Base-by-base conservation (phyloP, 371 early-diverging fungal genomes). In the Apophysomyces ossiformis region DNA sequence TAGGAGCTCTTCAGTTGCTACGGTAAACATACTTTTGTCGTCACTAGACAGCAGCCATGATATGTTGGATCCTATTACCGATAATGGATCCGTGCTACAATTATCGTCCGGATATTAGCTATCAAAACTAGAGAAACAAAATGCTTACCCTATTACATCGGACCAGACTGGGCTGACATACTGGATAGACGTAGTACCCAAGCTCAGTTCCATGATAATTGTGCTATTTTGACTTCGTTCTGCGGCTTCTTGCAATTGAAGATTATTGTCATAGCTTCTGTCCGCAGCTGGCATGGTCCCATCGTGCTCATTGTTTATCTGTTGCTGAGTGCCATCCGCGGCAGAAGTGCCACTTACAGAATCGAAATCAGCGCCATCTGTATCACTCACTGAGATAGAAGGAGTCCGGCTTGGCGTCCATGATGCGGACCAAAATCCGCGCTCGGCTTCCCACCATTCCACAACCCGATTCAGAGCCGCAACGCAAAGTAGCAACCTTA, bases 1-100 rank as follows among this genome's bases (percentile, higher is more conserved):
- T 5, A 90, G 70, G 26, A 92, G 81, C 47, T 88, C 86, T 61
- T 78, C 70, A 2, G 88, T 88, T 1, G 94, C 95, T n/a, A 86
- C 77, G 18, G 72, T 74, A 65, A 93, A 92, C 0, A 92, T 84
- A 46, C 84, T 71, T n/a, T 81, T 72, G 45, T 89, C 88, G 21
- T 86, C 81, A 3, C 69, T 63, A 4, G 73, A 61, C 58, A 89
- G 63, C 35, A 82, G 72, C 26, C 77, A 72, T 0, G 83, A 76
- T 12, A 89, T 83, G 12, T 78, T 75, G 3, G 69, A 66, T 6
- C 83, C 84, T 63, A 84, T 70, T 35, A 86, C 76, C 1, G 78
- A 71, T 16, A 79, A 77, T 43, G 84, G 84, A 43, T 84, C 73
- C 1, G 83, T 78, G 5, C 84, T 84, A 67, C 50, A 66, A 37